Conservation (phyloP, 2,329 filamentous ascomycete species). For the Alternaria incomplexa region DNA sequence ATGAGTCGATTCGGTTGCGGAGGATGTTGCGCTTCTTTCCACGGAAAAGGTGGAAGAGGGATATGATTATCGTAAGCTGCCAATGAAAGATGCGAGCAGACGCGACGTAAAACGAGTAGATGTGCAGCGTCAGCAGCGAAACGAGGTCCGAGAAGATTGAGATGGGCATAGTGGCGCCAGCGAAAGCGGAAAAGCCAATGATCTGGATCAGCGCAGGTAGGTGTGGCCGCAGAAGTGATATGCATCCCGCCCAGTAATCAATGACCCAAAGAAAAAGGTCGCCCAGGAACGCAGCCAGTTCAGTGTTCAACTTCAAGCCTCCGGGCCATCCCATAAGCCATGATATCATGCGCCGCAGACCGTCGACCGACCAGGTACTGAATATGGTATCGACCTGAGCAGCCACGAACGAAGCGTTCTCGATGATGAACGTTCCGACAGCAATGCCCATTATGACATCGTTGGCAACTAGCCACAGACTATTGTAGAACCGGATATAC, state of each 20-base stretch:
- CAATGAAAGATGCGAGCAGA: constrained; percentile 97
- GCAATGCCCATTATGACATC: constrained; percentile 99
- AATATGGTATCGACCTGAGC: constrained; percentile 78
- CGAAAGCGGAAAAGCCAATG: constrained; percentile 93
- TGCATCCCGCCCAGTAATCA: constrained; percentile 91
- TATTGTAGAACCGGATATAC: constrained; percentile 99
- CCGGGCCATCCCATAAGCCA: constrained; percentile 93
- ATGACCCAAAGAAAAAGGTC: constrained; percentile 98
- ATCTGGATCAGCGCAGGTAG: constrained; percentile 90
- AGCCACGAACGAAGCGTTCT: constrained; percentile 87
- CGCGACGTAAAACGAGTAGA: constrained; percentile 97
- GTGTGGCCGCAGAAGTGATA: constrained; percentile 76
- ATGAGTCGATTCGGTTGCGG: constrained; percentile 96
- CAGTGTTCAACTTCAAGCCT: constrained; percentile 91
- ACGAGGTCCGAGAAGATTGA: constrained; percentile 93
- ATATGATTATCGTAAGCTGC: constrained; percentile 96
- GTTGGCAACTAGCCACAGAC: constrained; percentile 96
- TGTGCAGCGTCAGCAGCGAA: constrained; percentile 89
- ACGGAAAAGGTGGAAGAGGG: constrained; percentile 97
- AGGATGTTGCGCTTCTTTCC: constrained; percentile 98
- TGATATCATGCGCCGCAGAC: constrained; percentile 83
- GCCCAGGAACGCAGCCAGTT: constrained; percentile 90
- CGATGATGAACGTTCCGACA: constrained; percentile 93
- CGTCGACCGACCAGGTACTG: constrained; percentile 83
- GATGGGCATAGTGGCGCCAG: constrained; percentile 95